A percentile compares a stretch with the other conserved stretches of the same genome.
phyloP scores from a whole-genome alignment of 1,284 basidiomycete genomes.

The Sanghuangporus sanghuang region DNA sequence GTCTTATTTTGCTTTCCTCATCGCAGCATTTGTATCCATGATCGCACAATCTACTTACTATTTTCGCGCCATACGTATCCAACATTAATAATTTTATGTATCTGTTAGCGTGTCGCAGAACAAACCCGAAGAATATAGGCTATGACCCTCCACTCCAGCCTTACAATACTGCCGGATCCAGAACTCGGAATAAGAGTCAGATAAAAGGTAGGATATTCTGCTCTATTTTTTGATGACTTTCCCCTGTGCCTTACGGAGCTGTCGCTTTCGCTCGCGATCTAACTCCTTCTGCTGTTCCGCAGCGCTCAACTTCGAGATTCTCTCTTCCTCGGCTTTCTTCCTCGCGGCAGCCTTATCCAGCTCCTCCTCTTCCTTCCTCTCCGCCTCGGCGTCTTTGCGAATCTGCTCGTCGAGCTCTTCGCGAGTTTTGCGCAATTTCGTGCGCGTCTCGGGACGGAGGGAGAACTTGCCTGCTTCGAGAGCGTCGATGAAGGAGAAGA shows the following conservation, averaged over 20 bases:
- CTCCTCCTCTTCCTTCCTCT: slow-evolving; percentile 63
- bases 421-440: slow-evolving; percentile 67
- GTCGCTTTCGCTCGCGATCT: slow-evolving; percentile 72
- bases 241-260: slow-evolving; percentile 61
- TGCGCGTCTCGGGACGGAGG: slow-evolving; percentile 75
- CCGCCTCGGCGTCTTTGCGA: slow-evolving; percentile 62
- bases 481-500: slow-evolving; percentile 72
- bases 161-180: not conserved
- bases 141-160: not conserved
- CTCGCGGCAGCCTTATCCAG: slow-evolving; percentile 53
- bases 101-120: not conserved
- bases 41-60: too few relatives aligned
- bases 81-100: not conserved
- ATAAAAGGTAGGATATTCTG: not conserved
- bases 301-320: slow-evolving; percentile 66
- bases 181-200: slow-evolving; percentile 17
- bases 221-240: slow-evolving; percentile 49
- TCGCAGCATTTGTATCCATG: too few relatives aligned
- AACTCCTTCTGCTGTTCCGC: slow-evolving; percentile 82
- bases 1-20: not conserved
- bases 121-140: not conserved
- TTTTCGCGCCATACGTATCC: too few relatives aligned
- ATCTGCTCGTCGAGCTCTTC: slow-evolving; percentile 65
- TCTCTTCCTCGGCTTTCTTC: slow-evolving; percentile 69
- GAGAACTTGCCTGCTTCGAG: slow-evolving; percentile 43